Evolutionary conservation across 2,329 filamentous ascomycete species (phyloP).

Genomic region (Leptographium wingfieldii): DNA sequence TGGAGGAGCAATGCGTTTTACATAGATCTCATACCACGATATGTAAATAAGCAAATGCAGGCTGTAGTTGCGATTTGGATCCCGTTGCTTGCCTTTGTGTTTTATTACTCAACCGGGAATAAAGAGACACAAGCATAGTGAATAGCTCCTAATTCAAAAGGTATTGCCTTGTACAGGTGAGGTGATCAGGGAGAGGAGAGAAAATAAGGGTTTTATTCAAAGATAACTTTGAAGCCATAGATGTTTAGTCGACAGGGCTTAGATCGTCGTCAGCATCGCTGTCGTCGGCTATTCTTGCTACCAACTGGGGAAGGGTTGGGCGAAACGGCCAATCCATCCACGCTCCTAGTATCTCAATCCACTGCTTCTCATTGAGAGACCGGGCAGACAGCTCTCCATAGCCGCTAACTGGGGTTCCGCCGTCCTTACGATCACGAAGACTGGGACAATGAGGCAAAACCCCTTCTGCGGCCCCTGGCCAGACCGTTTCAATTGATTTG

Average conservation of each 20-base stretch:
- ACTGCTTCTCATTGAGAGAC: slow-evolving; percentile 39
- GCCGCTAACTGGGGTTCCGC: slow-evolving; percentile 30
- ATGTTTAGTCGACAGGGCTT: not conserved
- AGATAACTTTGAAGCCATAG: no score
- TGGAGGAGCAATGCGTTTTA: no score
- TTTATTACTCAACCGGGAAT: no score
- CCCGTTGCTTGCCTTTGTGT: no score
- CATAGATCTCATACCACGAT: no score
- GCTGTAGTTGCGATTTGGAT: no score
- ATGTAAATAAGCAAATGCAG: no score
- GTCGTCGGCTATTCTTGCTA: slow-evolving; percentile 26
- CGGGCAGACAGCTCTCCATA: slow-evolving; percentile 31
- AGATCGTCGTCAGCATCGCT: slow-evolving; percentile 13
- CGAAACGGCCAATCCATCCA: slow-evolving; percentile 56
- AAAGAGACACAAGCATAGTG: no score
- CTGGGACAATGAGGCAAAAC: slow-evolving; percentile 35
- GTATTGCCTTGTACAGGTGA: no score
- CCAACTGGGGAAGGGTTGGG: slow-evolving; percentile 34
- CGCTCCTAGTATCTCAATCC: slow-evolving; percentile 42
- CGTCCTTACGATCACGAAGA: slow-evolving; percentile 31
- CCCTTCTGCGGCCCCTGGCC: slow-evolving; percentile 45
- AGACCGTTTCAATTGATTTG: slow-evolving; percentile 37
- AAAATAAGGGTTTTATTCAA: not conserved
- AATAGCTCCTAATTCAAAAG: no score
- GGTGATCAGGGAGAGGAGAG: no score